These are phyloP conservation scores for Dictyostelium brefeldianum DNA, from an alignment of 78 protist genomes.

Conservation along the genomic window DNA sequence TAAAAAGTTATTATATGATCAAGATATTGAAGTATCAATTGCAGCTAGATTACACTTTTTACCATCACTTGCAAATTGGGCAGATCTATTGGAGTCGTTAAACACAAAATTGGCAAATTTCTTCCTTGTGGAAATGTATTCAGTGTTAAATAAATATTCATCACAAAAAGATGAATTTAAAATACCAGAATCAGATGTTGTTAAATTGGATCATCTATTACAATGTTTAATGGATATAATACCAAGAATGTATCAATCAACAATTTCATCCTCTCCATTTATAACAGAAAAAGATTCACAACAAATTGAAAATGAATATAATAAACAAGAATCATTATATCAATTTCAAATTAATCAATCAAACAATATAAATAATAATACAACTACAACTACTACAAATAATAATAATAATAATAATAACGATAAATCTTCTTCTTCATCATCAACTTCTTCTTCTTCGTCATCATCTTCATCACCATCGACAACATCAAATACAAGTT, in stretches of 20 bases:
- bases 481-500: background rate
- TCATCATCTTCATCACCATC: background rate
- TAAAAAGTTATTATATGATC: slow-evolving; percentile 46
- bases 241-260: slow-evolving; percentile 74
- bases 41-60: slow-evolving; percentile 38
- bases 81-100: slow-evolving; percentile 52
- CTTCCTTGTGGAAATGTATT: slow-evolving; percentile 29
- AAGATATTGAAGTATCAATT: slow-evolving; percentile 24
- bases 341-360: slow-evolving; percentile 53
- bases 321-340: slow-evolving; percentile 68
- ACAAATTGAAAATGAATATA: slow-evolving; percentile 54
- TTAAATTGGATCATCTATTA: slow-evolving; percentile 35
- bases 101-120: slow-evolving; percentile 23
- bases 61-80: slow-evolving; percentile 74
- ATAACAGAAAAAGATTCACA: slow-evolving; percentile 57
- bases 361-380: background rate
- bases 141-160: slow-evolving; percentile 29
- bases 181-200: slow-evolving; percentile 56
- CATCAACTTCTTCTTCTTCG: background rate
- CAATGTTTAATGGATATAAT: slow-evolving; percentile 39
- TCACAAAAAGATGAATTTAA: slow-evolving; percentile 70
- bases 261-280: slow-evolving; percentile 52
- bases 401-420: background rate
- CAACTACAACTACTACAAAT: background rate
- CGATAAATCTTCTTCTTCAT: background rate